phyloP scores from a whole-genome alignment of 2,329 filamentous ascomycete species.

The Claviceps capensis region DNA sequence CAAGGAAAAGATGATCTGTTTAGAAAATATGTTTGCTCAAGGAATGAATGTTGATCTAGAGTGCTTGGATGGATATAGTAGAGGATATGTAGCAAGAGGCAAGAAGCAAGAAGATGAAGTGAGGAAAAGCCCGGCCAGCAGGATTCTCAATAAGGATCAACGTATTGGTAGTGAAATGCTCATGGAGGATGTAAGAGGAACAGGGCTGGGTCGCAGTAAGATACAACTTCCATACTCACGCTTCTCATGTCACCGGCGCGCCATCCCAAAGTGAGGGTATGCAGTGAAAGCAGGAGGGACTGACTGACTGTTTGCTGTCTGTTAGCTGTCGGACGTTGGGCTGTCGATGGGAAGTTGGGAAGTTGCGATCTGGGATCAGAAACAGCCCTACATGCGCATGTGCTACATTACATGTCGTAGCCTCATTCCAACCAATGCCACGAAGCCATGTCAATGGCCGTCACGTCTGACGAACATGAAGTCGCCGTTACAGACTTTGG shows the following conservation, averaged over 20 bases:
- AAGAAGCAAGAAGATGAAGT: neutral
- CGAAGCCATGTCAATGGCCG: neutral
- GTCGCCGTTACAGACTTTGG: neutral
- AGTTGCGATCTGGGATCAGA: conserved; percentile 3
- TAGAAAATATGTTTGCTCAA: neutral
- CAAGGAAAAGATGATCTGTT: neutral
- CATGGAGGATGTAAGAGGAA: neutral
- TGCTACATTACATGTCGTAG: neutral
- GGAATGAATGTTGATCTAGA: neutral
- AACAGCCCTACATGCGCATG: neutral
- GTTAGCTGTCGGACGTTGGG: neutral
- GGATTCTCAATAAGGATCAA: conserved; percentile 3
- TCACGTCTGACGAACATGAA: neutral
- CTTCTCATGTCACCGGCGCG: neutral
- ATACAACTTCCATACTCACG: neutral
- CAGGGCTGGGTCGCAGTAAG: neutral
- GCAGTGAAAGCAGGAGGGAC: conserved; percentile 6
- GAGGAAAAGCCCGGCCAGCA: conserved; percentile 5
- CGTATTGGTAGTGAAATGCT: neutral
- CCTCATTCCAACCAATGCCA: neutral
- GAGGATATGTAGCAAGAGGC: neutral
- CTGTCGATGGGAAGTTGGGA: conserved; percentile 2
- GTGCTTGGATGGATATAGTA: neutral
- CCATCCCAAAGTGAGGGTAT: conserved; percentile 2
- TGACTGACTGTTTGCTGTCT: neutral